phyloP scores from a whole-genome alignment of 1,139 yeast species.

The Taphrina sp. region DNA sequence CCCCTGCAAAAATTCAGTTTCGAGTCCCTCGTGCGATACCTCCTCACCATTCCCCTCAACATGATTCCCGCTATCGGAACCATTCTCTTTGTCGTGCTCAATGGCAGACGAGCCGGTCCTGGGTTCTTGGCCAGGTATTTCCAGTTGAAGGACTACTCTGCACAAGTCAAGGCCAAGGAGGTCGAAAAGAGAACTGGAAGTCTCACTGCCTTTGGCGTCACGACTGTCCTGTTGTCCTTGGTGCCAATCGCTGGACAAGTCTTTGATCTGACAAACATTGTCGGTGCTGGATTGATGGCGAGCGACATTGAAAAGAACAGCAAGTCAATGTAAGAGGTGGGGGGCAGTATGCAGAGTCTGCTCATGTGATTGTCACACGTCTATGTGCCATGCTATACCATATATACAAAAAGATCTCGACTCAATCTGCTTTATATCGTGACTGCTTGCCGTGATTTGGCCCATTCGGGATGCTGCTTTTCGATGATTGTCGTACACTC shows the following conservation, averaged over 20 bases:
- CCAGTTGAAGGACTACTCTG: conserved; percentile 19
- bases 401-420: too few species aligned
- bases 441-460: background rate
- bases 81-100: conserved; percentile 25
- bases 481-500: conserved; percentile 31
- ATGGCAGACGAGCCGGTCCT: conserved; percentile 24
- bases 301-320: conserved; percentile 65
- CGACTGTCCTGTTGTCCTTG: conserved; percentile 22
- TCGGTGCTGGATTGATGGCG: conserved; percentile 39
- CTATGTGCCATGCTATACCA: too few species aligned
- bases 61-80: conserved; percentile 30
- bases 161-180: conserved; percentile 7
- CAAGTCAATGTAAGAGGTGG: conserved; percentile 1
- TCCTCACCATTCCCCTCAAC: conserved; percentile 31
- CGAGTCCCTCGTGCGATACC: conserved; percentile 24
- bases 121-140: conserved; percentile 21
- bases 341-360: too few species aligned
- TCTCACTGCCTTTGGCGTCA: conserved; percentile 25
- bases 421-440: too few species aligned
- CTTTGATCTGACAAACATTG: conserved; percentile 22
- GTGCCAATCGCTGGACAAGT: conserved; percentile 26
- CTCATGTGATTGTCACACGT: too few species aligned
- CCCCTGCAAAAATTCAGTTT: conserved; percentile 17
- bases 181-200: conserved; percentile 16
- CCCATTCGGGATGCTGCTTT: conserved; percentile 24